These are phyloP conservation scores for Curvularia sp. DNA, from an alignment of 2,329 filamentous ascomycete species.

Conservation along the genomic window DNA sequence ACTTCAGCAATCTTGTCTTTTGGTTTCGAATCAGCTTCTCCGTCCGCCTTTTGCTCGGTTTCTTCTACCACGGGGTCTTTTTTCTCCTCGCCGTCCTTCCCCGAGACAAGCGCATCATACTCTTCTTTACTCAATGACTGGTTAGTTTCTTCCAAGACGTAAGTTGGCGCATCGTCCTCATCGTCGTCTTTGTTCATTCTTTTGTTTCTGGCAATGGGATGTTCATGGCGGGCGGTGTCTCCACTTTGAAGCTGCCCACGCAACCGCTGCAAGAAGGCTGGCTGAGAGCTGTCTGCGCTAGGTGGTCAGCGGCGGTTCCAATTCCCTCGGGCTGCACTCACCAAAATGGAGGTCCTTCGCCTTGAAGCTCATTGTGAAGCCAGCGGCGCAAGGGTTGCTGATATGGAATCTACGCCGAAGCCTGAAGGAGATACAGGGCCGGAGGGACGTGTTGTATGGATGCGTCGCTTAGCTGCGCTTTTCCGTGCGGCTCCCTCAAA, in stretches of 20 bases:
- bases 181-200: slow-evolving; percentile 65
- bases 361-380: slow-evolving; percentile 61
- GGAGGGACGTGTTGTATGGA: not conserved
- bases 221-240: slow-evolving; percentile 55
- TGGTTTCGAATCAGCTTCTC: slow-evolving; percentile 17
- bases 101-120: slow-evolving; percentile 54
- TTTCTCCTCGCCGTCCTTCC: slow-evolving; percentile 31
- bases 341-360: slow-evolving; percentile 74
- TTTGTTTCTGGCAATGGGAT: slow-evolving; percentile 54
- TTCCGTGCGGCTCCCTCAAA: slow-evolving; percentile 19
- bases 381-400: slow-evolving; percentile 11
- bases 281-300: slow-evolving; percentile 59
- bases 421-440: slow-evolving; percentile 15
- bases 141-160: slow-evolving; percentile 76
- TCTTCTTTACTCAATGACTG: slow-evolving; percentile 63
- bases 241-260: slow-evolving; percentile 62
- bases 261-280: slow-evolving; percentile 56
- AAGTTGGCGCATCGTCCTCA: slow-evolving; percentile 77
- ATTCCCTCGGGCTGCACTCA: slow-evolving; percentile 14
- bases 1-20: slow-evolving; percentile 45
- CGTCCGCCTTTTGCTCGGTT: slow-evolving; percentile 11
- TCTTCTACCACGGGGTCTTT: slow-evolving; percentile 15
- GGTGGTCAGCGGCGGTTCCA: slow-evolving; percentile 45
- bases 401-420: slow-evolving; percentile 7
- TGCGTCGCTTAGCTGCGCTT: slow-evolving; percentile 20